Conservation (phyloP, 2,329 filamentous ascomycete genomes). For the Fusarium piperis region DNA sequence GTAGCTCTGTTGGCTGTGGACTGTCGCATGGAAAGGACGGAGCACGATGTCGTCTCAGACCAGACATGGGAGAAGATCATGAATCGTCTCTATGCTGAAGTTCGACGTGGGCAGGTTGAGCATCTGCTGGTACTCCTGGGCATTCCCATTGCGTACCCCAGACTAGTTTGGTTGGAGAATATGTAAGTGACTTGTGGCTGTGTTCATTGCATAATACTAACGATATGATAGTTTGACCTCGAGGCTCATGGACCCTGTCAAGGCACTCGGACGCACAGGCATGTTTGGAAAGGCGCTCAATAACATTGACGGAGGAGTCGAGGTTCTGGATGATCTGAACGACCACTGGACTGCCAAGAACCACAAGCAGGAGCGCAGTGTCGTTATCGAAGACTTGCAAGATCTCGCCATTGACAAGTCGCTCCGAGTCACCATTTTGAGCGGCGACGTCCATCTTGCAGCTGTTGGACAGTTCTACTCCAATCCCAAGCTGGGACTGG, state of each 20-base stretch:
- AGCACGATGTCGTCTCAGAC: conserved; percentile 81
- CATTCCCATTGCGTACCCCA: conserved; percentile 83
- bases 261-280: conserved; percentile 84
- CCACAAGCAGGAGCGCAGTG: conserved; percentile 89
- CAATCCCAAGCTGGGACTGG: conserved; percentile 79
- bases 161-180: conserved; percentile 76
- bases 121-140: conserved; percentile 90
- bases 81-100: conserved; percentile 83
- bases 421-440: conserved; percentile 88
- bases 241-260: conserved; percentile 85
- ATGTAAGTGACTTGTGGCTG: conserved; percentile 60
- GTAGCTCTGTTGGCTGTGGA: conserved; percentile 88
- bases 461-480: conserved; percentile 96
- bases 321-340: conserved; percentile 90
- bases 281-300: conserved; percentile 84
- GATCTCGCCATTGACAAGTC: conserved; percentile 93
- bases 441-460: conserved; percentile 92
- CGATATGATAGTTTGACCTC: conserved; percentile 75
- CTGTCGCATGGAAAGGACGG: conserved; percentile 88
- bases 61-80: conserved; percentile 88
- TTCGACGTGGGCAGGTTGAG: conserved; percentile 84
- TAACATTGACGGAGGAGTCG: conserved; percentile 89
- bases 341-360: conserved; percentile 98
- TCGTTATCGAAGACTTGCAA: conserved; percentile 90
- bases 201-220: conserved; percentile 42